Base-by-base conservation (phyloP, 225 moss, liverwort and hornwort species). In the Bryoerythrophyllum caledonicum region DNA sequence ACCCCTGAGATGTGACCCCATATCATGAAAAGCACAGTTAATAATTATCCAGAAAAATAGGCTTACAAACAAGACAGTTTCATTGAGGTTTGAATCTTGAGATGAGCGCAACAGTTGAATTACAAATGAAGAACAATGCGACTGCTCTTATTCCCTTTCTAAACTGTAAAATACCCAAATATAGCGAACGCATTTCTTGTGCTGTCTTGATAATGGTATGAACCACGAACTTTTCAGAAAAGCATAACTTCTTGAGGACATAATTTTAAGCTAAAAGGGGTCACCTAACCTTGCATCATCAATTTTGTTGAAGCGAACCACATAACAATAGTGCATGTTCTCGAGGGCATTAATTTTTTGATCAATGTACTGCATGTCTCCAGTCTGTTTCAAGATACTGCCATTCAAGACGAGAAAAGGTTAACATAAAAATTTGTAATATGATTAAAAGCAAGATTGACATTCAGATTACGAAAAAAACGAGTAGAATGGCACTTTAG, bases 251-350 rank as follows among this genome's bases (percentile, higher is more conserved):
- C 17, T 78, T 40, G 30, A 58, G 28, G 55, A 49, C 38, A 74
- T 44, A 15, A 17, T 24, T 26, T 56, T 32, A 16, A 69, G 76
- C 26, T 60, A 60, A 69, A 66, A 70, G 55, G 17, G 32, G 67
- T 20, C 71, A 71, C 26, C 78, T 81, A 64, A 99, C 99, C 93
- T 91, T 75, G 99, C 99, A 38, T 90, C 88, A 0, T 84, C 84
- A 20, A 60, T 55, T 70, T 80, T 88, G 76, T 84, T 79, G 63
- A 93, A 85, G 72, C 93, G 93, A 67, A 99, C 84, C 40, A 93
- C 63, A 70, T 91, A 92, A 78, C 83, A 89, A 70, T 90, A 99
- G 68, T 95, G 93, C 48, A 99, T 88, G 64, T 95, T 99, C 11
- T 95, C 54, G 24, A 99, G 81, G 19, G 93, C 99, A 56, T 3